Evolutionary conservation across 176 grass and related monocot species (phyloP), one percentile per base, ranked within the genome.

Genomic region (Olyra latifolia): DNA sequence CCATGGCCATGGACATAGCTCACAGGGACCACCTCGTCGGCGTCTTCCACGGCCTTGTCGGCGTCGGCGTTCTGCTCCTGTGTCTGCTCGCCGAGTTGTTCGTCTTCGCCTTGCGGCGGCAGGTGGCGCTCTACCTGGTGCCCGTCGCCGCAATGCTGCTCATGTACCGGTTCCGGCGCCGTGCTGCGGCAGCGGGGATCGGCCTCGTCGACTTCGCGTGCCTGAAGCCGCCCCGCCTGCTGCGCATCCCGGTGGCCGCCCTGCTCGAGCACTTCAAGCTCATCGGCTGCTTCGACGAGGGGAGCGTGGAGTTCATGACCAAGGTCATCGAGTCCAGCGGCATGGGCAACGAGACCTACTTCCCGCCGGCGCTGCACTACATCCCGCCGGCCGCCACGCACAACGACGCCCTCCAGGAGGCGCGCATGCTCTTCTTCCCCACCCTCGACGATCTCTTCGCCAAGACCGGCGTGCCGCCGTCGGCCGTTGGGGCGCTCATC

Each of bases 281-380:
- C 66, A 84, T 88, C 56, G 84, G 74, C 25, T 87, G 85, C 88
- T 97, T 93, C 86, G 90, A 97, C 76, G 58, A 13, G 48, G 85
- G 29, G 8, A 97, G 93, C 67, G 76, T 97, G 12, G 82, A 87
- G 73, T 97, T 97, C 82, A 97, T 97, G 93, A 35, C 71, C 5
- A 91, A 91, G 60, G 69, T 92, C 15, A 62, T 93, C 79, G 79
- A 70, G 40, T 66, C 83, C 40, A 84, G 88, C 56, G 93, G 90
- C 82, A 97, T 97, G 70, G 93, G 93, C 68, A 78, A 97, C 45
- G 90, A 97, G 86, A 92, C 94, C 35, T 93, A 87, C 82, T 83
- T 97, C 62, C 88, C 91, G 11, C 84, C 77, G 0, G 62, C 91
- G 14, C 84, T 93, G 67, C 88, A 89, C 79, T 49, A 61, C 64